Percentiles rank a stretch among this genome's conserved stretches.
Evolutionary conservation across 148 eudicot genomes (phyloP).

Genomic region (Amaranthus hypochondriacus): DNA sequence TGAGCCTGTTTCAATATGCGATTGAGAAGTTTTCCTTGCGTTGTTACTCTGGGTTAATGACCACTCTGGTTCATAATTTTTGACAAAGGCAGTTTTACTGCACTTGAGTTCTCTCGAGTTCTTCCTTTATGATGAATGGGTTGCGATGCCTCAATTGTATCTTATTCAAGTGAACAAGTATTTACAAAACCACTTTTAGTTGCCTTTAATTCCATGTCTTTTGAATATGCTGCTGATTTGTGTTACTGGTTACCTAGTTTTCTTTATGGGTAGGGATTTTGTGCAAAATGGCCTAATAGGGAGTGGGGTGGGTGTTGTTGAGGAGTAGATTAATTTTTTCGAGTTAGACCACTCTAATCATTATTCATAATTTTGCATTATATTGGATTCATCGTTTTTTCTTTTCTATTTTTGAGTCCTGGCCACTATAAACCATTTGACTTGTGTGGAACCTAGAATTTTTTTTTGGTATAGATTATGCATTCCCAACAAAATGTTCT

Average conservation of each 20-base stretch:
- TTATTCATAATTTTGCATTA: neutral
- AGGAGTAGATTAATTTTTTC: neutral
- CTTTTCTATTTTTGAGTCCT: neutral
- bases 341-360: neutral
- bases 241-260: too few relatives aligned
- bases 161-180: neutral
- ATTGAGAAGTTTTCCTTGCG: neutral
- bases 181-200: neutral
- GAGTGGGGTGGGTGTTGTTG: too few relatives aligned
- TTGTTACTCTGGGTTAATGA: neutral
- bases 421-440: neutral
- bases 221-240: neutral
- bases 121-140: neutral
- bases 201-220: neutral
- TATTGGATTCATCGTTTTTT: neutral
- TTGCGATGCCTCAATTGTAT: neutral
- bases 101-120: neutral
- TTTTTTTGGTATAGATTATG: neutral
- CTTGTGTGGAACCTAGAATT: neutral
- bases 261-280: too few relatives aligned
- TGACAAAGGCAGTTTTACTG: neutral
- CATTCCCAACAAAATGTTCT: neutral
- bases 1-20: slow-evolving; percentile 5
- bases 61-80: neutral
- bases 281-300: too few relatives aligned